These are phyloP conservation scores for Metarhizium humberi DNA, from an alignment of 2,329 filamentous ascomycete species.

Conservation along the genomic window DNA sequence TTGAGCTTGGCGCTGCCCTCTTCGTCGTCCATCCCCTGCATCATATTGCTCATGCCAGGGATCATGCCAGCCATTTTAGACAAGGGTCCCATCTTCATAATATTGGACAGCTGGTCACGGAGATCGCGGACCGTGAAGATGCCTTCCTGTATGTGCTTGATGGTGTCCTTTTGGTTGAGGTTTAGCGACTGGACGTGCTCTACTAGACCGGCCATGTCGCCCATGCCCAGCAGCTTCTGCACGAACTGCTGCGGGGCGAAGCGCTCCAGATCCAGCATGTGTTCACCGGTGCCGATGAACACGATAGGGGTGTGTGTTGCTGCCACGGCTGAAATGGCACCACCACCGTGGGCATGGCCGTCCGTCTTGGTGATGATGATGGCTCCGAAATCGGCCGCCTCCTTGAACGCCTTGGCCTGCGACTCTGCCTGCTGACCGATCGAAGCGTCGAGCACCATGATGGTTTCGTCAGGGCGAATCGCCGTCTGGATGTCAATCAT, in stretches of 20 bases:
- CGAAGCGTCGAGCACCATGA: constrained; percentile 94
- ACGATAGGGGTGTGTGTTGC: constrained; percentile 96
- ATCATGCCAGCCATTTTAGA: constrained; percentile 99
- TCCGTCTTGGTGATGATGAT: constrained; percentile 99
- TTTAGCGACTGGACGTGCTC: constrained; percentile 96
- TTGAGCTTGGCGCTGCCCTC: constrained; percentile 90
- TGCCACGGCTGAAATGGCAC: constrained; percentile 93
- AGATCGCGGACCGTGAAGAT: constrained; percentile 94
- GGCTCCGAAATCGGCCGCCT: constrained; percentile 90
- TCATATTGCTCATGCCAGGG: constrained; percentile 85
- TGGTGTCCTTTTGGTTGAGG: constrained; percentile 95
- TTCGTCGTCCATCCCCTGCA: constrained; percentile 94
- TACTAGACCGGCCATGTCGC: constrained; percentile 87
- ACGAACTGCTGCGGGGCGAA: constrained; percentile 93
- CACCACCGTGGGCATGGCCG: constrained; percentile 88
- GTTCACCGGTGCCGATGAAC: constrained; percentile 95
- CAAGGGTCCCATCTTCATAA: constrained; percentile 98
- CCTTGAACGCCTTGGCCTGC: constrained; percentile 94
- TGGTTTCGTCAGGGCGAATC: constrained; percentile 87
- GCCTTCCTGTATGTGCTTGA: constrained; percentile 96
- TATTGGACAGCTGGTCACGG: constrained; percentile 89
- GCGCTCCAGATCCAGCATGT: constrained; percentile 88
- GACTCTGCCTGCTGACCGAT: constrained; percentile 95
- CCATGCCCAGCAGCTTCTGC: constrained; percentile 91
- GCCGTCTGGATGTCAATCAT: constrained; percentile 95